Conservation (phyloP, 768 basidiomycete genomes). For the Harrya chromipes region DNA sequence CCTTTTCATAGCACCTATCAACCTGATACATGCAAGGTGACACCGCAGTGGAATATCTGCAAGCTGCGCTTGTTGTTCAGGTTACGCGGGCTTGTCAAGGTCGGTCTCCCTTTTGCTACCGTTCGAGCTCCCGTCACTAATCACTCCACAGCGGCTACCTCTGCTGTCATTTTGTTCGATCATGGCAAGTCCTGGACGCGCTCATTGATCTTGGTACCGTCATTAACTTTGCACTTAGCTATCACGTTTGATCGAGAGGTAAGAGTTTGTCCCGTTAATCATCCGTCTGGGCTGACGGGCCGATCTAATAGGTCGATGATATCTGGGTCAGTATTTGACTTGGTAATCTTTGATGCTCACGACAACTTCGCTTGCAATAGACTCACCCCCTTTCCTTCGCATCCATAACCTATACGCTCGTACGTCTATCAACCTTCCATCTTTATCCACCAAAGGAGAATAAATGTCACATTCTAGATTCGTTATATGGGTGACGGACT, state of each 20-base stretch:
- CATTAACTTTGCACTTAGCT: not conserved
- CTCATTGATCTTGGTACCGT: not conserved
- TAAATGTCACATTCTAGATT: slow-evolving; percentile 11
- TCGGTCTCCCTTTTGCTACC: not conserved
- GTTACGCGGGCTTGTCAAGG: slow-evolving; percentile 11
- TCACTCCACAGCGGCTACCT: slow-evolving; percentile 4
- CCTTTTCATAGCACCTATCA: too few relatives aligned
- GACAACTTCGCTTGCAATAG: slow-evolving; percentile 1
- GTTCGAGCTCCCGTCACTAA: not conserved
- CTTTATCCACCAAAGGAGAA: not conserved
- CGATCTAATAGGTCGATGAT: slow-evolving; percentile 11
- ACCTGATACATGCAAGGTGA: too few relatives aligned
- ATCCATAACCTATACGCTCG: slow-evolving; percentile 17
- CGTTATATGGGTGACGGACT: slow-evolving; percentile 23
- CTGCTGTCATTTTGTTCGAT: slow-evolving; percentile 16
- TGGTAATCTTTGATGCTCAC: not conserved
- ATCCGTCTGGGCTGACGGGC: not conserved
- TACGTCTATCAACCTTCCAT: slow-evolving; percentile 2
- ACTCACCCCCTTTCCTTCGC: slow-evolving; percentile 7
- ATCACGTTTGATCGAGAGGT: slow-evolving; percentile 20
- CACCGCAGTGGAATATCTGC: not conserved
- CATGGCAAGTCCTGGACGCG: slow-evolving; percentile 6
- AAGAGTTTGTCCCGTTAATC: not conserved
- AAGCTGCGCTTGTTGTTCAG: not conserved
- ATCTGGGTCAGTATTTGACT: slow-evolving; percentile 15